Base-by-base conservation (phyloP, 2,329 filamentous ascomycete species). In the Fusarium secorum region DNA sequence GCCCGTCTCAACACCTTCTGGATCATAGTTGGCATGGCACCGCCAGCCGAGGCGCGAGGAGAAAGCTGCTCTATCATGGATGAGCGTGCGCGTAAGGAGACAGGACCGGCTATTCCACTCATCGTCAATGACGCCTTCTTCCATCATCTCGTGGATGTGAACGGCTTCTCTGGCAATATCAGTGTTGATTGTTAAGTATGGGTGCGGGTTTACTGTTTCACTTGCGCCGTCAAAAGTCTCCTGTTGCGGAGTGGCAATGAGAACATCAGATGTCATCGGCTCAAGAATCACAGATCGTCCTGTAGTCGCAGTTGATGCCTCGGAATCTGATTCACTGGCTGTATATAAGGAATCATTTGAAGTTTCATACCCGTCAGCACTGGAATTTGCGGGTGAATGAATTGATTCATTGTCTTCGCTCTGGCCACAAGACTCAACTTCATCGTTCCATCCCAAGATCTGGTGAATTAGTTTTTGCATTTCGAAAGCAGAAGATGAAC, bases 161-260 rank as follows among this genome's bases (percentile, higher is more conserved):
- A 51, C 36, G 2, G 48, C 48, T 11, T 51, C 48, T 20, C 18
- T 15, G 10, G 32, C 32, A 1, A 35, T 26, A 1, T 24, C 22
- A 1, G 8, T 1, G 22, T 3, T 36, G 0, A 51, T 36, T 2
- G 48, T 15, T 4, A n/a, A 4, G 0, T 26, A 15, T 4, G 32
- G 32, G 3, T 36, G 32, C 5, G 48, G 48, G 2, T 51, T 51
- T 0, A 15, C 17, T n/a, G 30, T 33, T 2, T 24, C n/a, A 3
- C 6, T 11, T 15, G 1, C 4, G 4, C 10, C n/a, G 3, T 33
- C n/a, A 4, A 20, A 0, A 6, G 2, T 8, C 3, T 24, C 11
- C 8, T 15, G 1, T 3, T 33, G n/a, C 4, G 2, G 20, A 13
- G 15, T 15, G 14, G 17, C 7, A 11, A 3, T 8, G 13, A 1